A percentile compares a stretch with the other conserved stretches of the same genome.
Evolutionary conservation across 2,329 filamentous ascomycete genomes (phyloP).

Genomic region (Aureobasidium sp.): DNA sequence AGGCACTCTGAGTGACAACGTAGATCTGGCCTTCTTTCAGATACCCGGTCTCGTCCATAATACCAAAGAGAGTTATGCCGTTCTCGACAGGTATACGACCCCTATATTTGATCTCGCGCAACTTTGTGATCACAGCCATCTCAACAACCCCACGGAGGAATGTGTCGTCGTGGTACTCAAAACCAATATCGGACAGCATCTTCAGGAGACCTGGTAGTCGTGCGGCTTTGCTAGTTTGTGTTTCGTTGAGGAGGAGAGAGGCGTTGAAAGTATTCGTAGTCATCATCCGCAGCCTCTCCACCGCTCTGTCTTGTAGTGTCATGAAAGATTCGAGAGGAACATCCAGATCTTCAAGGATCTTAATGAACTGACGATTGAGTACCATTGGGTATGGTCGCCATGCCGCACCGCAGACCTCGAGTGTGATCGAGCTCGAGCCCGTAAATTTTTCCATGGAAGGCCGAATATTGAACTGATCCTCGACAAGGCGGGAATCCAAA

Average conservation of each 20-base stretch:
- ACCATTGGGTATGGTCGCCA: slow-evolving; percentile 59
- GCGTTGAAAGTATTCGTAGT: slow-evolving; percentile 54
- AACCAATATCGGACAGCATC: slow-evolving; percentile 46
- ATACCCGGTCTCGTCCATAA: slow-evolving; percentile 72
- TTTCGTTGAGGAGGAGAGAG: slow-evolving; percentile 54
- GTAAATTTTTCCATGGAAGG: slow-evolving; percentile 74
- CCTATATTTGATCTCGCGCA: slow-evolving; percentile 70
- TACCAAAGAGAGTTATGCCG: slow-evolving; percentile 69
- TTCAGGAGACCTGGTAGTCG: slow-evolving; percentile 55
- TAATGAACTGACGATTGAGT: slow-evolving; percentile 77
- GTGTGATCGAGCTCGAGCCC: slow-evolving; percentile 42
- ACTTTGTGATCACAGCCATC: slow-evolving; percentile 57
- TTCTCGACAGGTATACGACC: slow-evolving; percentile 62
- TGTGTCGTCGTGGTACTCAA: slow-evolving; percentile 58
- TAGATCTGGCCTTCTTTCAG: slow-evolving; percentile 62
- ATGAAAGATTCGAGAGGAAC: slow-evolving; percentile 53
- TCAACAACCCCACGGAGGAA: slow-evolving; percentile 68
- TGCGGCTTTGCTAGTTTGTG: slow-evolving; percentile 53
- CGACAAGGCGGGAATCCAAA: slow-evolving; percentile 53
- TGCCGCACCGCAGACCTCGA: slow-evolving; percentile 66
- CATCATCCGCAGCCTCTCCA: slow-evolving; percentile 51
- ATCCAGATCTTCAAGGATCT: slow-evolving; percentile 73
- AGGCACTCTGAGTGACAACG: slow-evolving; percentile 45
- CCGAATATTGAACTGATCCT: slow-evolving; percentile 53
- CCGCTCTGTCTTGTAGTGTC: slow-evolving; percentile 52